Evolutionary conservation across 2,329 filamentous ascomycete genomes (phyloP).

Genomic region (Diaporthe nobilis): DNA sequence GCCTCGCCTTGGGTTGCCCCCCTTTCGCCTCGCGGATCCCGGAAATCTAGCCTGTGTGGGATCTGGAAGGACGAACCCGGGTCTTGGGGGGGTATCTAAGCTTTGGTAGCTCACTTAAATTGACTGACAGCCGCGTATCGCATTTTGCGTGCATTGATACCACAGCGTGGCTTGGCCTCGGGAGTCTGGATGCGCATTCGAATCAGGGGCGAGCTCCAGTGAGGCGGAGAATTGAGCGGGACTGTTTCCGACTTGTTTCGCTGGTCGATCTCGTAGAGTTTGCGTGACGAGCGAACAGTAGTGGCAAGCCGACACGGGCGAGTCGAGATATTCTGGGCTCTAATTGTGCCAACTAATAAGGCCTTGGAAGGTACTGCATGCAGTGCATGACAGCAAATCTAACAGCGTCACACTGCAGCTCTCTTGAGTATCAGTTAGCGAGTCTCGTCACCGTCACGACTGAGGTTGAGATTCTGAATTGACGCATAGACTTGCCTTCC

Average conservation of each 20-base stretch:
- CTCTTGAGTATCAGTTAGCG: neutral
- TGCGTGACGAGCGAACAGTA: slow-evolving; percentile 17
- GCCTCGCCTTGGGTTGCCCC: slow-evolving; percentile 19
- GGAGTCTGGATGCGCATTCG: slow-evolving; percentile 1
- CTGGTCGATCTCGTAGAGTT: slow-evolving; percentile 27
- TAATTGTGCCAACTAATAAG: neutral
- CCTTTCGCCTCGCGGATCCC: neutral
- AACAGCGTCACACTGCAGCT: neutral
- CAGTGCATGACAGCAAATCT: neutral
- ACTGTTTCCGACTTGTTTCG: slow-evolving; percentile 33
- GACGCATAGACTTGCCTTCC: neutral
- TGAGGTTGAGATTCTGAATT: neutral
- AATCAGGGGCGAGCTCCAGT: slow-evolving; percentile 29
- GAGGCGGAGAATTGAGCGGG: slow-evolving; percentile 14
- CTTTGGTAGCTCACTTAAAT: neutral
- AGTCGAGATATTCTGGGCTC: slow-evolving; percentile 43
- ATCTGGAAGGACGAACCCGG: slow-evolving; percentile 21
- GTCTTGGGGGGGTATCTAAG: neutral
- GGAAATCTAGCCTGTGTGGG: slow-evolving; percentile 12
- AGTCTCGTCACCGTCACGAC: neutral
- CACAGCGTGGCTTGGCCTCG: neutral
- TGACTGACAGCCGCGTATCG: slow-evolving; percentile 5
- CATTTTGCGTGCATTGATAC: slow-evolving; percentile 13
- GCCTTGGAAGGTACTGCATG: neutral
- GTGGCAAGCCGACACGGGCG: slow-evolving; percentile 14